phyloP scores from a whole-genome alignment of 331 rosid genomes.

The Acacia concinna region DNA sequence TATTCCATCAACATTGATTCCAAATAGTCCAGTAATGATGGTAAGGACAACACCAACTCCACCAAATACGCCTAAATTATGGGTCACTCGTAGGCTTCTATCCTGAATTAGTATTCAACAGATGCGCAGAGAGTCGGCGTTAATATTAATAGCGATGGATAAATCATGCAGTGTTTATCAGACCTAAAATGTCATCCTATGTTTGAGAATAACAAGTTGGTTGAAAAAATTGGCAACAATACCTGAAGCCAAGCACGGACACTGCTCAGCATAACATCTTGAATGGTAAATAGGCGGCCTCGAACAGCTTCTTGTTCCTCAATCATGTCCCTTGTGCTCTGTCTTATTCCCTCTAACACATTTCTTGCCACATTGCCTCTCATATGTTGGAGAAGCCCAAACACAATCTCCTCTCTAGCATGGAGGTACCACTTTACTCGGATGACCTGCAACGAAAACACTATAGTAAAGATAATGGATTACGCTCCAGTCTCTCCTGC shows the following conservation, averaged over 20 bases:
- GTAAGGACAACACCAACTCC: constrained; percentile 87
- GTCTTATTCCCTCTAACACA: constrained; percentile 62
- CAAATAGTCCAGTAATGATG: constrained; percentile 80
- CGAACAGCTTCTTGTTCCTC: constrained; percentile 99
- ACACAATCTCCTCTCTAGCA: constrained; percentile 89
- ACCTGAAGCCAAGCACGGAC: constrained; percentile 99
- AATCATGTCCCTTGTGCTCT: constrained; percentile 81
- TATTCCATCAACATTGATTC: constrained; percentile 95
- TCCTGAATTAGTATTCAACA: constrained; percentile 50
- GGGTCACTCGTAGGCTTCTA: constrained; percentile 85
- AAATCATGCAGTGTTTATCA: not conserved
- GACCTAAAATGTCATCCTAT: not conserved
- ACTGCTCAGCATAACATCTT: constrained; percentile 94
- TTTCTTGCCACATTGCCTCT: constrained; percentile 62
- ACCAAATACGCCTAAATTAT: constrained; percentile 79
- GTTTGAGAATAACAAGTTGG: not conserved
- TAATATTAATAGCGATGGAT: not conserved
- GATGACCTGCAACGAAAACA: constrained; percentile 63
- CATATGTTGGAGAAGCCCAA: constrained; percentile 86
- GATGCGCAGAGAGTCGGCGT: constrained; percentile 12
- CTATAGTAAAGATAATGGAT: constrained; percentile 2
- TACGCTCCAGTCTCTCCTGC: constrained; percentile 7
- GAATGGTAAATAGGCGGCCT: constrained; percentile 89
- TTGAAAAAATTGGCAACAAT: not conserved
- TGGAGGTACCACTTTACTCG: constrained; percentile 98